Evolutionary conservation across 176 grass and related monocot genomes (phyloP).

Genomic region (Saccharum officinarum): DNA sequence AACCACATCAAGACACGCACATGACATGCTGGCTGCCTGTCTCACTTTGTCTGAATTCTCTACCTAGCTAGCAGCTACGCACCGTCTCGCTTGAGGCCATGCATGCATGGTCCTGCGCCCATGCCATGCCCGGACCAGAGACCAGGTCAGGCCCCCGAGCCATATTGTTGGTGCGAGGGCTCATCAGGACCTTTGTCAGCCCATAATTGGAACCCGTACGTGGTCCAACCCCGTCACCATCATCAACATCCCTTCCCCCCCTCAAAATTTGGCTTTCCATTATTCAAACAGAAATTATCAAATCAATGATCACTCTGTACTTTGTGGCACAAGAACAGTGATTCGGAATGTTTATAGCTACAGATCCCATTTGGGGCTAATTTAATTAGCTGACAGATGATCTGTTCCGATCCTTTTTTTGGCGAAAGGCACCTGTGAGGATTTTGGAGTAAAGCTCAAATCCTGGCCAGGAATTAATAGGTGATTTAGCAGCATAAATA

Average conservation of each 20-base stretch:
- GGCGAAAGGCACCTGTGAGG: not conserved
- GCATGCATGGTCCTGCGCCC: not conserved
- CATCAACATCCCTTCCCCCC: not conserved
- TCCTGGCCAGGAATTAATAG: not conserved
- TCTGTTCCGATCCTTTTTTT: not conserved
- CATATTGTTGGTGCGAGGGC: constrained; percentile 31
- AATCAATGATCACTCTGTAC: constrained; percentile 17
- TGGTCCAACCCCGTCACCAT: constrained; percentile 26
- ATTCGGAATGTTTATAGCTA: not conserved
- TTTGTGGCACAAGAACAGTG: not conserved
- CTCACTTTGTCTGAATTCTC: not conserved
- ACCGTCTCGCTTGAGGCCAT: not conserved
- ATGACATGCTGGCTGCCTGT: constrained; percentile 19
- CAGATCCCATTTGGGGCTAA: not conserved
- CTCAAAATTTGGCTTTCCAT: not conserved
- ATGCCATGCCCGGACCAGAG: not conserved
- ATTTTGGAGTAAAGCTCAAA: not conserved
- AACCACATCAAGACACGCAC: constrained; percentile 10
- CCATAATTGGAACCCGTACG: constrained; percentile 18
- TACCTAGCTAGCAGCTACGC: no score
- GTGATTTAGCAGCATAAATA: not conserved
- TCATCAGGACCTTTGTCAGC: constrained; percentile 19
- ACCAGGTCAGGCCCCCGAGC: constrained; percentile 20
- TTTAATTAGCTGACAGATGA: not conserved
- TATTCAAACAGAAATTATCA: not conserved